Evolutionary conservation across 169 alveolate genomes (phyloP).

Genomic region (Perkinsus marinus): DNA sequence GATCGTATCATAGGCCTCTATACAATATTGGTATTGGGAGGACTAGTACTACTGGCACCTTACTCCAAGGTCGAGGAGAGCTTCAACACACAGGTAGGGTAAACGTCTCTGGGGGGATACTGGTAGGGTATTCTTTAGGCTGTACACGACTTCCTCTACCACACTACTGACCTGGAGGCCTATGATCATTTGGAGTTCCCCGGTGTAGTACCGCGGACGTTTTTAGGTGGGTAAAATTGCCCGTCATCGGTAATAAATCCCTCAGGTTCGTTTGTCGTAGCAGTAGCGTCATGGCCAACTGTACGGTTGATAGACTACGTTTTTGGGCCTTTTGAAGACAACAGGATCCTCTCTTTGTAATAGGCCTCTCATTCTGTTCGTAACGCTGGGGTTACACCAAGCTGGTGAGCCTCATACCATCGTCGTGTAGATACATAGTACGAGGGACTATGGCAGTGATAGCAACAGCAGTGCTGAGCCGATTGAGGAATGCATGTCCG

Average conservation of each 20-base stretch:
- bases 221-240: conserved; percentile 5
- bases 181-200: conserved; percentile 40
- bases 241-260: not conserved
- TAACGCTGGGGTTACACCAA: not conserved
- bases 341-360: not conserved
- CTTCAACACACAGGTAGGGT: conserved; percentile 14
- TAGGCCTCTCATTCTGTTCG: not conserved
- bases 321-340: not conserved
- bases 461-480: not conserved
- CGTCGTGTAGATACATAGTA: not conserved
- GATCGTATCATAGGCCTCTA: not conserved
- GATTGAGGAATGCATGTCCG: not conserved
- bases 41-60: conserved; percentile 7
- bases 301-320: not conserved
- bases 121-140: conserved; percentile 1
- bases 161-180: conserved; percentile 8
- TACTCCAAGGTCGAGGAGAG: conserved; percentile 44
- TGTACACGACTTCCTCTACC: conserved; percentile 32
- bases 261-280: not conserved
- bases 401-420: not conserved
- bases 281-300: not conserved
- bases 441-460: not conserved
- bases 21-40: not conserved
- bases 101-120: not conserved
- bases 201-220: conserved; percentile 40